phyloP scores from a whole-genome alignment of 192 early-diverging fungal genomes.

The Coemansia reversa region DNA sequence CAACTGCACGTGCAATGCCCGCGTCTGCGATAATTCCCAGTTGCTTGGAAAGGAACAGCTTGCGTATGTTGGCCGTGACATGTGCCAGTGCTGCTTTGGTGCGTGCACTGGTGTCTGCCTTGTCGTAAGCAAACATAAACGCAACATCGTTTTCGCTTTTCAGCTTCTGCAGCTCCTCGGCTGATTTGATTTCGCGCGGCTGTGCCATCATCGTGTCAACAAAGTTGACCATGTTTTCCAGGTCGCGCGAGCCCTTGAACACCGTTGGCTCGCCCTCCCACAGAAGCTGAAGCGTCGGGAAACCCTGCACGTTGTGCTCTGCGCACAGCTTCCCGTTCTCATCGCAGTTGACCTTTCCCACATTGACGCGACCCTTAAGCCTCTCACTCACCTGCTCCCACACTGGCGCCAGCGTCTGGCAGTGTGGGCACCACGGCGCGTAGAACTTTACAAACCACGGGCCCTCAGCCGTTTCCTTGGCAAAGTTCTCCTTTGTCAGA shows the following conservation, averaged over 20 bases:
- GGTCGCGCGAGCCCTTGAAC: constrained; percentile 55
- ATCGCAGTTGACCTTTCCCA: constrained; percentile 87
- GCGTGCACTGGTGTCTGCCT: constrained; percentile 34
- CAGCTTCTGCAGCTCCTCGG: constrained; percentile 46
- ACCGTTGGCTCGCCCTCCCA: constrained; percentile 44
- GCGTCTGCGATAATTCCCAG: constrained; percentile 29
- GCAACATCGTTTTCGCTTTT: constrained; percentile 56
- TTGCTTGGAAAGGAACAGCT: constrained; percentile 46
- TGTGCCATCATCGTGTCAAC: constrained; percentile 51
- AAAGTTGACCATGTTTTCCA: constrained; percentile 57
- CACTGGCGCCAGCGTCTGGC: constrained; percentile 77
- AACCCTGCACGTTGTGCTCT: constrained; percentile 71
- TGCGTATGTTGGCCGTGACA: constrained; percentile 42
- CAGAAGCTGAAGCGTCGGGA: constrained; percentile 81
- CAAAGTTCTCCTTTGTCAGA: constrained; percentile 59
- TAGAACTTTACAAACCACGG: constrained; percentile 90
- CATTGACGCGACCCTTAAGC: constrained; percentile 69
- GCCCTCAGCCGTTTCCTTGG: constrained; percentile 53
- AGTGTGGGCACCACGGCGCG: constrained; percentile 89
- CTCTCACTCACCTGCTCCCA: constrained; percentile 69
- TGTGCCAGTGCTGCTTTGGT: constrained; percentile 26
- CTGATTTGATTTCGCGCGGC: constrained; percentile 29
- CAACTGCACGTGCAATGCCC: constrained; percentile 14
- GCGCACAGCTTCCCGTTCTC: constrained; percentile 60
- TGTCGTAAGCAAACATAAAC: constrained; percentile 58